Evolutionary conservation across 139 green algal species (phyloP).

Genomic region (Auxenochlorella pyrenoidosa): DNA sequence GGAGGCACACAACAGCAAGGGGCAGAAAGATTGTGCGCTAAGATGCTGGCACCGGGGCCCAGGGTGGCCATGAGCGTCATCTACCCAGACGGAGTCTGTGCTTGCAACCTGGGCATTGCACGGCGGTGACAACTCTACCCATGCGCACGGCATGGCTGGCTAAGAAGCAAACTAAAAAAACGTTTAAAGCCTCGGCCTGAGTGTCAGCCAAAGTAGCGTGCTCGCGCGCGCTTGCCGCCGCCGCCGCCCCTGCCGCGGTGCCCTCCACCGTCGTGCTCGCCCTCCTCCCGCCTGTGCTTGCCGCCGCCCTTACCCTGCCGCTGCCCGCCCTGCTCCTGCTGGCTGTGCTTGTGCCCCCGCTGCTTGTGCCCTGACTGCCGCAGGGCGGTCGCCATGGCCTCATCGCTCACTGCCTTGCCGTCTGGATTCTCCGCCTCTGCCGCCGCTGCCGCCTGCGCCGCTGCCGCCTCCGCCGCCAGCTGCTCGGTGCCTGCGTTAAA

Average conservation of each 20-base stretch:
- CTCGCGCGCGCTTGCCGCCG: not conserved
- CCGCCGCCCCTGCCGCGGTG: not conserved
- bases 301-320: not conserved
- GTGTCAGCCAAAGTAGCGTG: not conserved
- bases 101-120: too few relatives aligned
- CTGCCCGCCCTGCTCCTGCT: not conserved
- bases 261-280: not conserved
- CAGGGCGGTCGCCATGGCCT: constrained; percentile 24
- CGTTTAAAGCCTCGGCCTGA: too few relatives aligned
- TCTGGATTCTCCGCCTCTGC: not conserved
- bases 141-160: too few relatives aligned
- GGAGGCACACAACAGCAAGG: too few relatives aligned
- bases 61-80: too few relatives aligned
- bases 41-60: too few relatives aligned
- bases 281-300: not conserved
- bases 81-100: too few relatives aligned
- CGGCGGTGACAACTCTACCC: too few relatives aligned
- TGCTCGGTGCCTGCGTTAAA: constrained; percentile 4
- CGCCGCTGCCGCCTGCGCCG: not conserved
- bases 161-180: too few relatives aligned
- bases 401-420: constrained; percentile 25
- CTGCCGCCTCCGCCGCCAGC: not conserved
- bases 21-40: too few relatives aligned
- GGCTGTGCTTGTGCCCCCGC: not conserved
- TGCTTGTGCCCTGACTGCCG: not conserved